These are phyloP conservation scores for Kluyveromyces starmeri DNA, from an alignment of 805 yeast genomes.

Conservation along the genomic window DNA sequence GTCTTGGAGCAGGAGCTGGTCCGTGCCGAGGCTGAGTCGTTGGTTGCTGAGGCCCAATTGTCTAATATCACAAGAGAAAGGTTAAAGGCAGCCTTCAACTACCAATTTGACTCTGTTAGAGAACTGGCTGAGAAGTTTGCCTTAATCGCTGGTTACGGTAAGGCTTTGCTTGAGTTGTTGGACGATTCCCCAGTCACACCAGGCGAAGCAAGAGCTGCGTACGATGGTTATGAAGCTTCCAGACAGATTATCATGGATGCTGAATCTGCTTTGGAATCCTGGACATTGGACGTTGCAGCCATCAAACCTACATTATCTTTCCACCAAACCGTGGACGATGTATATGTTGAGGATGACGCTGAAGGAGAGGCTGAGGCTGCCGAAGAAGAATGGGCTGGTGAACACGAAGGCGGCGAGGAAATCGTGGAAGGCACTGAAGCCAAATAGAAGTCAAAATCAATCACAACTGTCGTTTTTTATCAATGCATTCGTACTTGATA, in stretches of 20 bases:
- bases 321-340: conserved; percentile 65
- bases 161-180: conserved; percentile 88
- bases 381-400: conserved; percentile 26
- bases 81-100: conserved; percentile 93
- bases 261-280: conserved; percentile 87
- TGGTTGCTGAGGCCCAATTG: conserved; percentile 98
- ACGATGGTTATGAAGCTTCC: conserved; percentile 96
- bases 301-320: conserved; percentile 89
- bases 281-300: conserved; percentile 94
- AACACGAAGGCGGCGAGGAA: conserved; percentile 13
- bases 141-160: conserved; percentile 97
- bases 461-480: neutral
- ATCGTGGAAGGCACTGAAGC: conserved; percentile 97
- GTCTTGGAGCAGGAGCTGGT: conserved; percentile 97
- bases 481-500: neutral
- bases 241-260: conserved; percentile 97
- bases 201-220: conserved; percentile 97
- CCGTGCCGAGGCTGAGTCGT: conserved; percentile 97
- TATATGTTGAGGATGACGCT: conserved; percentile 39
- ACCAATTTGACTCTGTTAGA: conserved; percentile 91
- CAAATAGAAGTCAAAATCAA: conserved; percentile 33
- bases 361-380: conserved; percentile 35
- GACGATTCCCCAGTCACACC: conserved; percentile 98
- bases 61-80: conserved; percentile 97
- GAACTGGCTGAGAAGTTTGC: conserved; percentile 96